Percentiles rank a stretch among this genome's conserved stretches.
Conservation (phyloP, 225 moss, liverwort and hornwort genomes). For the Ulota crispa region DNA sequence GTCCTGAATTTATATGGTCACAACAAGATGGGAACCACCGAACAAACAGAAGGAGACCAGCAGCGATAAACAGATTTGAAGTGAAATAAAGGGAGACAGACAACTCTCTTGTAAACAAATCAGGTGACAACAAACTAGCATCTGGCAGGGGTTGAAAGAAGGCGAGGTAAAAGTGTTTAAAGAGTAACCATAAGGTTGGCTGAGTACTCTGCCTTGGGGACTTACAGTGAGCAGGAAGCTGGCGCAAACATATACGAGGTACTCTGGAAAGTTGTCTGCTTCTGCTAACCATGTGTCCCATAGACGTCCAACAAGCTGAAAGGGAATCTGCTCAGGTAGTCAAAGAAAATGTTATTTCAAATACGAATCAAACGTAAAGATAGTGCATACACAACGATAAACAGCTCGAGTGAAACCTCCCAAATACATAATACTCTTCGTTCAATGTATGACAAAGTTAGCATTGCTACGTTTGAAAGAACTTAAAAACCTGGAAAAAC, state of each 20-base stretch:
- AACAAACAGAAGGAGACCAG: not conserved
- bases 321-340: slow-evolving; percentile 69
- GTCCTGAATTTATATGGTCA: not conserved
- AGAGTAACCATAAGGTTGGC: not conserved
- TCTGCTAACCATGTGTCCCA: slow-evolving; percentile 99
- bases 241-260: slow-evolving; percentile 95
- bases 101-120: not conserved
- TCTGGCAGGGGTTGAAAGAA: slow-evolving; percentile 1
- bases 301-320: slow-evolving; percentile 84
- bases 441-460: not conserved
- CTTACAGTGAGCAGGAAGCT: slow-evolving; percentile 97
- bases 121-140: not conserved
- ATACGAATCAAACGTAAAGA: not conserved
- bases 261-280: slow-evolving; percentile 97
- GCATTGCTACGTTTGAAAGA: not conserved
- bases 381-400: not conserved
- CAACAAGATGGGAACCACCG: not conserved
- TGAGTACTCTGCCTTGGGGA: not conserved
- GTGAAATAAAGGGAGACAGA: not conserved
- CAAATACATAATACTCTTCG: not conserved
- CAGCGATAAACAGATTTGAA: not conserved
- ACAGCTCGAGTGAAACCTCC: not conserved
- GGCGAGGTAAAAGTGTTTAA: not conserved
- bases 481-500: not conserved
- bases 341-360: slow-evolving; percentile 3